Base-by-base conservation (phyloP, 2,329 filamentous ascomycete species). In the Plectosphaerella cucumerina region DNA sequence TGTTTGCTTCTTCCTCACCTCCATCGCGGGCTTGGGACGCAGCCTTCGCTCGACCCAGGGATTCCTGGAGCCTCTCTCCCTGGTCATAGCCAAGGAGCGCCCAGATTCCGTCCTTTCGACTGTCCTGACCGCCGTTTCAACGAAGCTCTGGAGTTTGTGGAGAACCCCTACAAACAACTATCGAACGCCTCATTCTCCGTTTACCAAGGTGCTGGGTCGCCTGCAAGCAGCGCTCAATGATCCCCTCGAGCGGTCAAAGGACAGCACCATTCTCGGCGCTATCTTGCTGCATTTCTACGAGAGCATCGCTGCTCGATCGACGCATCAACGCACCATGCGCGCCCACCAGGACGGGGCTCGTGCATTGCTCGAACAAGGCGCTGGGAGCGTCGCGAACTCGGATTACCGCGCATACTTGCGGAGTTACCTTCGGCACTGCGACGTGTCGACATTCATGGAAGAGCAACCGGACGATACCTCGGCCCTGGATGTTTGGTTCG, bases 221-320 rank as follows among this genome's bases (percentile, higher is more conserved):
- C 50, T 56, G 35, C 48, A 49, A 23, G 42, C 48, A 48, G 52
- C 55, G 45, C 45, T 56, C 14, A 48, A 56, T 44, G 48, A 55
- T 48, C 55, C 55, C 44, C 21, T 50, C 26, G 52, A 55, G 50
- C 41, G 48, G 22, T 49, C 44, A 42, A 52, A 45, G 26, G 52
- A 54, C 50, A 52, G 50, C 35, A 56, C 55, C 23, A 47, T 56
- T 23, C 50, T 56, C 20, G 48, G 49, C 26, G 50, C 46, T 12
- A 51, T 53, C 43, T 45, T 56, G 50, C 45, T 56, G 47, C 55
- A 56, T 49, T 52, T 53, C 48, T 56, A 55, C 49, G 55, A 56
- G 34, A 53, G 48, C 37, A 33, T 56, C 20, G 49, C 50, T 44
- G 52, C 55, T 49, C 48, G 48, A 37, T 53, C 46, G 43, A 49